Evolutionary conservation across 2,329 filamentous ascomycete genomes (phyloP).

Genomic region (Aspergillus puulaauensis): DNA sequence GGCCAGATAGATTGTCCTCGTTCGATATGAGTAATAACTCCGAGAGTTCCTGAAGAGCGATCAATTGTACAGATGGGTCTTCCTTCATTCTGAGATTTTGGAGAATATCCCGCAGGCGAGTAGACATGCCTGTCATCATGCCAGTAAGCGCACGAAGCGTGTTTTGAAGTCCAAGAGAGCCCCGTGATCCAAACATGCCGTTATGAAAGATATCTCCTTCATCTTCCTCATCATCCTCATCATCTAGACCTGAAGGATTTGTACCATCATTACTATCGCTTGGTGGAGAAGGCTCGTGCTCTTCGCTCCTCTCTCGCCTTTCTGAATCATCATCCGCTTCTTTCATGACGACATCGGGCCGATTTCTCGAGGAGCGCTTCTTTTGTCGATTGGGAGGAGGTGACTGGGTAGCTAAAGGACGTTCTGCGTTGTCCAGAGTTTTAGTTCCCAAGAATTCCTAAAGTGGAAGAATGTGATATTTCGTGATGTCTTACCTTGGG

Average conservation of each 20-base stretch:
- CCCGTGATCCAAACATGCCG: constrained; percentile 64
- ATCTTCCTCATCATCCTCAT: constrained; percentile 58
- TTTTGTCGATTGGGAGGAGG: constrained; percentile 49
- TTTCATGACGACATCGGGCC: constrained; percentile 70
- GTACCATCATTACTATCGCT: constrained; percentile 69
- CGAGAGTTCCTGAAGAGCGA: constrained; percentile 88
- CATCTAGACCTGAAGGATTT: constrained; percentile 51
- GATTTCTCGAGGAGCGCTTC: constrained; percentile 53
- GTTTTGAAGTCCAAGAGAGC: constrained; percentile 67
- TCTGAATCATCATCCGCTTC: constrained; percentile 60
- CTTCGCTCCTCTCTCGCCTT: constrained; percentile 39
- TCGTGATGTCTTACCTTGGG: constrained; percentile 46
- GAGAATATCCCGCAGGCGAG: constrained; percentile 75
- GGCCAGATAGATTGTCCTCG: constrained; percentile 91
- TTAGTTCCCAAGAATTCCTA: neutral
- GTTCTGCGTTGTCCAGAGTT: constrained; percentile 27
- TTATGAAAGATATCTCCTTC: constrained; percentile 62
- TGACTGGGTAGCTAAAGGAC: constrained; percentile 33
- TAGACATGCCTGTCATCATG: constrained; percentile 84
- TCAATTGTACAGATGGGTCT: constrained; percentile 81
- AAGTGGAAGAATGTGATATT: neutral
- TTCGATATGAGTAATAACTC: constrained; percentile 93
- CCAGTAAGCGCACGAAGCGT: constrained; percentile 85
- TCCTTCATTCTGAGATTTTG: constrained; percentile 77
- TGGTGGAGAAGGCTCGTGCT: constrained; percentile 57